Evolutionary conservation across 225 moss, liverwort and hornwort species (phyloP).

Genomic region (Pleurozium schreberi): DNA sequence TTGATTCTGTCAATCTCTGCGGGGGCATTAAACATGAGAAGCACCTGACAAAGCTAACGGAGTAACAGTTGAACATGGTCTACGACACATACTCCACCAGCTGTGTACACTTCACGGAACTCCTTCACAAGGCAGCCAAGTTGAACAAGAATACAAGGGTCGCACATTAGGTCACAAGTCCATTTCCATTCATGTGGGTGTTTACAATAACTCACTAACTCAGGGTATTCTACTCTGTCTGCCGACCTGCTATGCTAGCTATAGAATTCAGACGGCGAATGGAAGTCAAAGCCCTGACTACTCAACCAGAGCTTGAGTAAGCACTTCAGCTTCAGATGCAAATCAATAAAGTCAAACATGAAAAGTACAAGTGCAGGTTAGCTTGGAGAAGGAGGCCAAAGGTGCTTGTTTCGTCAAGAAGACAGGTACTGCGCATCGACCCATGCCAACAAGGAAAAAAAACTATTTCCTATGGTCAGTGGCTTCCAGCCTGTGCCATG

Average conservation of each 20-base stretch:
- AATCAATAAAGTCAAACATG: slow-evolving; percentile 21
- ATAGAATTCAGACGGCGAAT: slow-evolving; percentile 3
- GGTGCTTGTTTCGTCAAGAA: background rate
- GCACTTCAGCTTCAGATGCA: slow-evolving; percentile 16
- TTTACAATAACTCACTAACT: slow-evolving; percentile 26
- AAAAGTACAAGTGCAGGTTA: slow-evolving; percentile 20
- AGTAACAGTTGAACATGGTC: background rate
- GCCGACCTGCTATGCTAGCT: slow-evolving; percentile 2
- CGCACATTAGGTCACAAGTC: background rate
- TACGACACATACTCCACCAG: background rate
- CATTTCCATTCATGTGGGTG: slow-evolving; percentile 9
- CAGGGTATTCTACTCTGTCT: background rate
- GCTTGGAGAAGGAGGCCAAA: background rate
- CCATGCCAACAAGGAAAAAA: background rate
- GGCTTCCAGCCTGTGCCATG: background rate
- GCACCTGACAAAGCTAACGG: background rate
- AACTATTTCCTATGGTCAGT: background rate
- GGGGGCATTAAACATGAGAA: too few relatives aligned
- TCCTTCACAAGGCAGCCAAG: background rate
- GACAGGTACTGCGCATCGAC: background rate
- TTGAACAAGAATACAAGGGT: background rate
- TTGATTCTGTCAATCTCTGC: too few relatives aligned
- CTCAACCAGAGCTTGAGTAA: slow-evolving; percentile 25
- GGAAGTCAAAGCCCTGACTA: slow-evolving; percentile 16
- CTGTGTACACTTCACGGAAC: background rate